Base-by-base conservation (phyloP, 441 rosid species). In the Brassica balearica region DNA sequence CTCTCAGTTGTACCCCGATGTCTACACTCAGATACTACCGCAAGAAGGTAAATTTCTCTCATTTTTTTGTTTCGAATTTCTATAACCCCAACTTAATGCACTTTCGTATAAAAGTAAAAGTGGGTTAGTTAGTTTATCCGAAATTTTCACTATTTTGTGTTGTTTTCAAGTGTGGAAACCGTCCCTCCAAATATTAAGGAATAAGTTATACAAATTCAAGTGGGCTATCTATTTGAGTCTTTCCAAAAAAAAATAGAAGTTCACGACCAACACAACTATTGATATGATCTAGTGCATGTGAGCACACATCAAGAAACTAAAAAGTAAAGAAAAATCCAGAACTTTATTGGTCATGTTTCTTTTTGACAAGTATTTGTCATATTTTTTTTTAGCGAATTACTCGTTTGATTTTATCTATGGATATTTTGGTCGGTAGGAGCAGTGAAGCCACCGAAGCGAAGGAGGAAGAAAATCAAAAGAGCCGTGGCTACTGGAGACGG, bases 381-480 rank as follows among this genome's bases (percentile, higher is more conserved):
- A 11, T 34, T 4, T 7, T 17, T 34, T 34, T 34, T 34, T 66
- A 55, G 38, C 14, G 19, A 3, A 55, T 56, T 10, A 15, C 11
- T 58, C 41, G 41, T 67, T 25, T 62, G 6, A 8, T n/a, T 62
- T 62, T 27, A n/a, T 0, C 2, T 29, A 29, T 27, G 32, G 32
- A 27, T 61, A 27, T 62, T 8, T 73, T 61, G 36, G 34, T 71
- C 17, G 2, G 25, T 41, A 85, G 94, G 83, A 60, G 93, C 73
- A 61, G 25, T 77, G 11, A 91, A 89, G 77, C 38, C 56, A 60
- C 60, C 73, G 32, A 86, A 87, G 46, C 76, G 91, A 46, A 69
- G 94, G 23, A 79, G 92, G 77, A 81, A 90, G 60, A 87, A 80
- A 90, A 89, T 75, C 86, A 87, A 81, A 72, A 84, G 73, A 76